These are phyloP conservation scores for Colletotrichum ledebouriae DNA, from an alignment of 2,329 filamentous ascomycete species.

Conservation along the genomic window DNA sequence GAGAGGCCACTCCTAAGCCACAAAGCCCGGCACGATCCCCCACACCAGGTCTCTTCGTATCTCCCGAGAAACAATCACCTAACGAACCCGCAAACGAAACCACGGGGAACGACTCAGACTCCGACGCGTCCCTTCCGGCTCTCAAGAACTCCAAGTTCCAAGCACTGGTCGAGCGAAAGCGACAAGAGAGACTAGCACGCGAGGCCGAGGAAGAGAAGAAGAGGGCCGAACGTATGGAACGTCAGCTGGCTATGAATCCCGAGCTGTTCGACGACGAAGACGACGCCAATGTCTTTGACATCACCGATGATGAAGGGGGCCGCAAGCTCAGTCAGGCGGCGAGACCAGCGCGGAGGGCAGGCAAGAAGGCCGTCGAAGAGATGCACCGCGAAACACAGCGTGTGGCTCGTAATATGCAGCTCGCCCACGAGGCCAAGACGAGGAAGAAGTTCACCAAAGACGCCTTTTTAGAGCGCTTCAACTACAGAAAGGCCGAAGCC, in stretches of 20 bases:
- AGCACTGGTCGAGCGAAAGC: constrained; percentile 80
- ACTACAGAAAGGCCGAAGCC: constrained; percentile 67
- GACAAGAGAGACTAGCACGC: constrained; percentile 75
- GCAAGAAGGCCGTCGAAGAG: constrained; percentile 94
- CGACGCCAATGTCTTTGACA: constrained; percentile 69
- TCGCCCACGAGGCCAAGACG: constrained; percentile 89
- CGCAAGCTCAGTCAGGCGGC: constrained; percentile 76
- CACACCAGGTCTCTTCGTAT: constrained; percentile 68
- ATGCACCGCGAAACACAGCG: constrained; percentile 96
- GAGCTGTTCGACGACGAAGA: constrained; percentile 57
- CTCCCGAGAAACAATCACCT: constrained; percentile 57
- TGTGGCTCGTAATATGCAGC: constrained; percentile 88
- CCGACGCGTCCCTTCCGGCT: constrained; percentile 62
- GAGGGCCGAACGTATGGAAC: constrained; percentile 58
- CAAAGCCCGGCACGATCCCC: constrained; percentile 46
- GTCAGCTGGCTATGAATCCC: constrained; percentile 54
- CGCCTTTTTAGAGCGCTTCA: constrained; percentile 87
- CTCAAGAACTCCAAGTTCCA: constrained; percentile 72
- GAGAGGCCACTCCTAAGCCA: constrained; percentile 52
- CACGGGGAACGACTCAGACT: constrained; percentile 53
- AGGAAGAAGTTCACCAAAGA: constrained; percentile 91
- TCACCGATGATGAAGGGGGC: constrained; percentile 74
- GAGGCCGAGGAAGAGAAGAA: constrained; percentile 71
- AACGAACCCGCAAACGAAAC: constrained; percentile 43
- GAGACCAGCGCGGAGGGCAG: constrained; percentile 84